phyloP scores from a whole-genome alignment of 202 grass and related monocot species.

The Digitaria exilis region DNA sequence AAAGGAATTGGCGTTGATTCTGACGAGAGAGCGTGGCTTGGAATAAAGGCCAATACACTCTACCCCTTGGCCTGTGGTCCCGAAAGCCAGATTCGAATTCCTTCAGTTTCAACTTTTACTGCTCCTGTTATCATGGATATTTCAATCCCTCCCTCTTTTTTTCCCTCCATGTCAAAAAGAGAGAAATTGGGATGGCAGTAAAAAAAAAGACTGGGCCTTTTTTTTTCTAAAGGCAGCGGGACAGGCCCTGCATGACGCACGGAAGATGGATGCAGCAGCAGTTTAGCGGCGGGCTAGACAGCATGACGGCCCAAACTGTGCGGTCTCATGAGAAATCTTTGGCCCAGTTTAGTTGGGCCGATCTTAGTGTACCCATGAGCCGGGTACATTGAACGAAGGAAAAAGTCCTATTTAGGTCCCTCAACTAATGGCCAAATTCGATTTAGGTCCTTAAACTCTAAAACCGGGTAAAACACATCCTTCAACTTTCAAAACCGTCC shows the following conservation, averaged over 20 bases:
- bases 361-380: no score
- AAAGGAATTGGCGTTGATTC: neutral
- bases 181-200: neutral
- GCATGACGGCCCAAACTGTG: neutral
- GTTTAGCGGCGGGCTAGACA: neutral
- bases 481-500: no score
- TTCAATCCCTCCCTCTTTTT: neutral
- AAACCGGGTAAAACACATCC: no score
- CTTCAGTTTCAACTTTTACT: constrained; percentile 1
- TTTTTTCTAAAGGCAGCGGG: neutral
- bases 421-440: no score
- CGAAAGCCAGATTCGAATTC: neutral
- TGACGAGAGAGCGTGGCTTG: neutral
- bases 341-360: neutral
- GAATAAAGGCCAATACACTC: neutral
- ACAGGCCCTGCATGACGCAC: neutral
- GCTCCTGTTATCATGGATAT: neutral
- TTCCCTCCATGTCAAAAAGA: neutral
- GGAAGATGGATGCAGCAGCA: no score
- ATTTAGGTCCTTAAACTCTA: no score
- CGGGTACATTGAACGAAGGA: no score
- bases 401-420: no score
- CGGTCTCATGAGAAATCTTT: neutral
- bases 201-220: neutral
- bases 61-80: neutral